Evolutionary conservation across 495 filamentous ascomycete genomes (phyloP), one percentile per base, ranked within the genome.

Genomic region (Lichenothelia convexa): DNA sequence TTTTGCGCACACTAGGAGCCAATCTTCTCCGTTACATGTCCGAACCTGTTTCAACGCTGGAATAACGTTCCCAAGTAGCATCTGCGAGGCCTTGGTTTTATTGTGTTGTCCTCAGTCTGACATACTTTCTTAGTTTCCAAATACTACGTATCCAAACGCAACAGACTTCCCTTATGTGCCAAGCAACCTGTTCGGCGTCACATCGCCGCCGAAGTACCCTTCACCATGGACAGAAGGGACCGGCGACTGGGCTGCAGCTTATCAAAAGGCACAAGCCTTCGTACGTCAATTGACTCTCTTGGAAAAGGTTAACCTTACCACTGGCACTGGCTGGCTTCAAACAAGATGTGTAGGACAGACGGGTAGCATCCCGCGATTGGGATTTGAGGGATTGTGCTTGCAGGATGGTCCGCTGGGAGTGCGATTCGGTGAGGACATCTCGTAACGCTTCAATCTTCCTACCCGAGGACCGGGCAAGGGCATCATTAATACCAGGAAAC

Each of bases 241-340:
- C 11, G 37, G 37, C 9, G 37, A 34, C 11, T 41, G 38, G 38
- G 38, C 38, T 7, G 38, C 18, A 22, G 38, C 38, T 15, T 41
- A 41, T 27, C 5, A 5, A 12, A 70, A 68, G 43, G 73, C 71
- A 5, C 55, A 45, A 18, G 48, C 45, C 0, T 48, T 78, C 18
- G 72, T 78, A 2, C 53, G 56, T 1, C 56, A 70, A 36, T 58
- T 93, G 55, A 93, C 84, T 0, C 57, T 93, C 38, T 57, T 75
- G 5, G 84, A 93, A 60, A 93, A 93, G 62, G 78, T 92, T 47
- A 93, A 93, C 48, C 45, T 93, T 42, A 91, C 84, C 0, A 89
- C 80, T 5, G 84, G 84, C 51, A 63, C 75, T 42, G 84, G 84
- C 9, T 93, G 84, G 84, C 50, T 66, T 45, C 61, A 67, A 18